Percentiles rank a stretch among this genome's conserved stretches.
Evolutionary conservation across 2,329 filamentous ascomycete genomes (phyloP).

Genomic region (Aspergillus floridensis): DNA sequence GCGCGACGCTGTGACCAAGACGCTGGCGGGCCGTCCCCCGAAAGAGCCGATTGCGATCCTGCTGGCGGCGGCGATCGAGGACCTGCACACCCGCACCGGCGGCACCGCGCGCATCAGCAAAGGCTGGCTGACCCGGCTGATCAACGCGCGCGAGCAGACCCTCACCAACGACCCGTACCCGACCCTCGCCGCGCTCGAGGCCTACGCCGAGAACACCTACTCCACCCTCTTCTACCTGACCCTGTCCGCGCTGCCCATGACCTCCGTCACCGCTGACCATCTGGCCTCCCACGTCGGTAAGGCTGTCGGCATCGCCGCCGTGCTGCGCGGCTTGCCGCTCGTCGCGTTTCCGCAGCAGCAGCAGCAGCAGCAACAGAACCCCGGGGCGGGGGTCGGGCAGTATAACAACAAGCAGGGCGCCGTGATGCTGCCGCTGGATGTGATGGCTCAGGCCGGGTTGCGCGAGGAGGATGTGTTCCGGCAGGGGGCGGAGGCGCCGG

Average conservation of each 20-base stretch:
- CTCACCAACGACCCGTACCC: constrained; percentile 81
- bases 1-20: constrained; percentile 77
- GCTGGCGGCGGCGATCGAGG: constrained; percentile 68
- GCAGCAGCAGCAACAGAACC: constrained; percentile 33
- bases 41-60: constrained; percentile 89
- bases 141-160: constrained; percentile 77
- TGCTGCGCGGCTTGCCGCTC: constrained; percentile 82
- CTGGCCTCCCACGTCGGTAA: constrained; percentile 94
- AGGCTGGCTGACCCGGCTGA: constrained; percentile 73
- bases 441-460: constrained; percentile 79
- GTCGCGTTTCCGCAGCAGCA: constrained; percentile 69
- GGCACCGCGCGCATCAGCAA: constrained; percentile 56
- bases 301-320: constrained; percentile 79
- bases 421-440: constrained; percentile 79
- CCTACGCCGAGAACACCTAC: constrained; percentile 92
- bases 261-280: constrained; percentile 83
- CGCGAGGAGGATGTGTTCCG: constrained; percentile 88
- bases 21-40: constrained; percentile 73
- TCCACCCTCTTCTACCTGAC: constrained; percentile 88
- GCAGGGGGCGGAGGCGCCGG: constrained; percentile 71
- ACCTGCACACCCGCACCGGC: constrained; percentile 49
- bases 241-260: constrained; percentile 72
- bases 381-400: constrained; percentile 38
- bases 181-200: constrained; percentile 70
- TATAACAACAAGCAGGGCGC: constrained; percentile 53